A percentile compares a stretch with the other conserved stretches of the same genome.
Conservation (phyloP, 2,329 filamentous ascomycete species). For the Metarhizium humberi region DNA sequence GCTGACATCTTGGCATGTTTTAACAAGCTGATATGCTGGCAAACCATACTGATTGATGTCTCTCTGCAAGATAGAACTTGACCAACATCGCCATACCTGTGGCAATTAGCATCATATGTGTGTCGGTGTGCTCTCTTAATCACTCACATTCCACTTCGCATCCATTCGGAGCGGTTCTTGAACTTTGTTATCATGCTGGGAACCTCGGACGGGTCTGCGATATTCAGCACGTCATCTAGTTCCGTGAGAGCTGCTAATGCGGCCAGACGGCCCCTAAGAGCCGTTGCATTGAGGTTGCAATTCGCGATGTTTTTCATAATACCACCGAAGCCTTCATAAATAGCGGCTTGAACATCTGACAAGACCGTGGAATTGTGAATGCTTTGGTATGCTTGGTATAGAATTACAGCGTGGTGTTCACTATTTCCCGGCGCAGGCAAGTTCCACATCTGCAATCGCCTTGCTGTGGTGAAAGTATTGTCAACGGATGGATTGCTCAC, state of each 20-base stretch:
- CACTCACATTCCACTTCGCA: slow-evolving; percentile 68
- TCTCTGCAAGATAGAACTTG: slow-evolving; percentile 75
- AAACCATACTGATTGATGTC: slow-evolving; percentile 71
- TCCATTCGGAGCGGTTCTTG: slow-evolving; percentile 61
- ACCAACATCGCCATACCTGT: slow-evolving; percentile 66
- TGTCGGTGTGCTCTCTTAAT: background rate
- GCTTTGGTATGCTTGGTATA: slow-evolving; percentile 75
- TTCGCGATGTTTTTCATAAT: slow-evolving; percentile 49
- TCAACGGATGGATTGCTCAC: slow-evolving; percentile 52
- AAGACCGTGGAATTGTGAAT: slow-evolving; percentile 58
- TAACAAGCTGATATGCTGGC: slow-evolving; percentile 57
- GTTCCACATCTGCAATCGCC: slow-evolving; percentile 86
- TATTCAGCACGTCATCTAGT: slow-evolving; percentile 65
- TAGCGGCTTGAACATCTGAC: slow-evolving; percentile 39
- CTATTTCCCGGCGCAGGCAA: slow-evolving; percentile 60
- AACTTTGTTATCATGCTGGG: slow-evolving; percentile 54
- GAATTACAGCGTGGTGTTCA: slow-evolving; percentile 53
- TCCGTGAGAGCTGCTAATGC: slow-evolving; percentile 69
- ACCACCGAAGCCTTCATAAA: slow-evolving; percentile 54
- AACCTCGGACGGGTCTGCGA: slow-evolving; percentile 50
- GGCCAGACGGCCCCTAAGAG: slow-evolving; percentile 45
- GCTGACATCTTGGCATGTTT: slow-evolving; percentile 50
- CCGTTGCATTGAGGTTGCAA: slow-evolving; percentile 38
- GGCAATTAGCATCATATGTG: background rate
- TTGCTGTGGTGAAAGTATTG: slow-evolving; percentile 68